phyloP scores from a whole-genome alignment of 805 yeast species.

The Kodamaea laetipori region DNA sequence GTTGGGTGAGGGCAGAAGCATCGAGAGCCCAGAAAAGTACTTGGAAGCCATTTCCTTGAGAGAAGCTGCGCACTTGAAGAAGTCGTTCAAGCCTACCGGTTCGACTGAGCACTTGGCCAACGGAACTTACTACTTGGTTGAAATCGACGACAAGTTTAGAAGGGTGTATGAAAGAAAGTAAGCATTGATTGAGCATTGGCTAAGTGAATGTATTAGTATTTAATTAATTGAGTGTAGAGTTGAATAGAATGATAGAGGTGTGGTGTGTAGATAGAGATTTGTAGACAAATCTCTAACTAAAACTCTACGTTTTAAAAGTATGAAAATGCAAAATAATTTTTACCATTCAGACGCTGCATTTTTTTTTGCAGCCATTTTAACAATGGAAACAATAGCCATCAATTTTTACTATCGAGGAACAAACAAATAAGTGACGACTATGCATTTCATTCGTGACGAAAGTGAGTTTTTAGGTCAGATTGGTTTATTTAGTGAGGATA shows the following conservation, averaged over 20 bases:
- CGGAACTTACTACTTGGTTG: constrained; percentile 83
- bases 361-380: no score
- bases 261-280: not conserved
- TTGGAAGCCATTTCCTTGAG: constrained; percentile 80
- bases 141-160: constrained; percentile 85
- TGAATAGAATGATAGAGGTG: not conserved
- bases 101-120: constrained; percentile 64
- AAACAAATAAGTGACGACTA: no score
- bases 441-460: no score
- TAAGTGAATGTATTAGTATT: no score
- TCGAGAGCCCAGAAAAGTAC: constrained; percentile 76
- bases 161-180: constrained; percentile 75
- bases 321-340: not conserved
- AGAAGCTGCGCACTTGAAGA: constrained; percentile 85
- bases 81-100: constrained; percentile 78
- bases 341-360: no score
- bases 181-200: no score
- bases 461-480: no score
- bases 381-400: no score
- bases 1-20: constrained; percentile 62
- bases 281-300: not conserved
- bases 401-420: no score
- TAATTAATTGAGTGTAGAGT: no score
- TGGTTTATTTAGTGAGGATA: no score
- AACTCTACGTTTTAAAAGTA: not conserved